A percentile compares a stretch with the other conserved stretches of the same genome.
Evolutionary conservation across 306 rosid species (phyloP).

Genomic region (Hylodesmum podocarpum): DNA sequence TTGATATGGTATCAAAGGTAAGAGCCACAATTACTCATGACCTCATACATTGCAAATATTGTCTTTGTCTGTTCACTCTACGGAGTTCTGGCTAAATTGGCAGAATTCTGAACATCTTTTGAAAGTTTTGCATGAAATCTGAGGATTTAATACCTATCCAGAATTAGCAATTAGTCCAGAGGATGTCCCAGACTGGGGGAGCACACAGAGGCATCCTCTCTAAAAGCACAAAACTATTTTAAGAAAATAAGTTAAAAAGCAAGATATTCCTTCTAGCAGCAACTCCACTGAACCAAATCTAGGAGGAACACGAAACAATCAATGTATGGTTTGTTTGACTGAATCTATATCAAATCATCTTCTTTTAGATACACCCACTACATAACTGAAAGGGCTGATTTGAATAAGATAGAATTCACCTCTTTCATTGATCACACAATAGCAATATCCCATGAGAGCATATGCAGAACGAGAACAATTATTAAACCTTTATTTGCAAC

Average conservation of each 20-base stretch:
- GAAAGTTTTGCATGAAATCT: conserved; percentile 18
- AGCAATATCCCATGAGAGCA: background rate
- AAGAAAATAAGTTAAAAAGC: background rate
- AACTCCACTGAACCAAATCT: conserved; percentile 8
- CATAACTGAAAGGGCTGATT: background rate
- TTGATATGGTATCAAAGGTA: conserved; percentile 1
- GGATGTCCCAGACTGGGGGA: conserved; percentile 33
- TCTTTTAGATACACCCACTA: background rate
- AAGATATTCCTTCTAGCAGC: background rate
- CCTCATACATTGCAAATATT: conserved; percentile 5
- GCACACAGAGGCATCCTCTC: conserved; percentile 26
- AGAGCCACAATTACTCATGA: conserved; percentile 12
- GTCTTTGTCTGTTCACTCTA: conserved; percentile 40
- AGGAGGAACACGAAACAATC: background rate
- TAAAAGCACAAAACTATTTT: conserved; percentile 20
- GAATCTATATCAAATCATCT: background rate
- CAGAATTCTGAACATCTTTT: conserved; percentile 26
- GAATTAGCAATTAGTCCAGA: conserved; percentile 23
- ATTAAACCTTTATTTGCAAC: background rate
- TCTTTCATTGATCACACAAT: background rate
- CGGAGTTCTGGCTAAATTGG: conserved; percentile 26
- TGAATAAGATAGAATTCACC: conserved; percentile 6
- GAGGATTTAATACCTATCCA: conserved; percentile 37
- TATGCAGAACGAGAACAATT: background rate
- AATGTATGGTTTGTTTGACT: background rate